These are phyloP conservation scores for Allantophomopsis lycopodina DNA, from an alignment of 2,329 filamentous ascomycete genomes.

Conservation along the genomic window DNA sequence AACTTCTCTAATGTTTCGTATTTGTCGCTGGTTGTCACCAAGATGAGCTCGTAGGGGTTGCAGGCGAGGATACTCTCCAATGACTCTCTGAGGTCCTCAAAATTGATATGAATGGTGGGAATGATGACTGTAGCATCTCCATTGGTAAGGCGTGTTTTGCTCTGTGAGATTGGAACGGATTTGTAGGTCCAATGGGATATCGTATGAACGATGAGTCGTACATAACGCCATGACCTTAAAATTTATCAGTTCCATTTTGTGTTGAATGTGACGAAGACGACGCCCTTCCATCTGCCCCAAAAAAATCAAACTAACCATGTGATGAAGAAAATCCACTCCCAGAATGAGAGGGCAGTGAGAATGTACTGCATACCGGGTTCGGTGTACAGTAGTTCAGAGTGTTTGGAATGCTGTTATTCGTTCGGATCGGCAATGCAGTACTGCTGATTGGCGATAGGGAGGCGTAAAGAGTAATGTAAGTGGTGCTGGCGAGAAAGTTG, in stretches of 20 bases:
- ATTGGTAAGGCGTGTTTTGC: constrained; percentile 51
- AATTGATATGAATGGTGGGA: constrained; percentile 78
- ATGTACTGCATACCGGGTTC: neutral
- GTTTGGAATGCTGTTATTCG: too few species aligned
- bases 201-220: constrained; percentile 74
- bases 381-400: too few species aligned
- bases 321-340: constrained; percentile 2
- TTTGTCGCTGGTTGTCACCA: constrained; percentile 80
- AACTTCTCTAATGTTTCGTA: constrained; percentile 53
- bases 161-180: constrained; percentile 68
- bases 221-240: constrained; percentile 70
- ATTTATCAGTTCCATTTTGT: neutral
- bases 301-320: neutral
- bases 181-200: constrained; percentile 78
- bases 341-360: constrained; percentile 2
- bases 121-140: constrained; percentile 90
- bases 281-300: neutral
- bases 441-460: too few species aligned
- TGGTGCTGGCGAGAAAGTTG: too few species aligned
- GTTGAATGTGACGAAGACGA: too few species aligned
- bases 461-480: too few species aligned
- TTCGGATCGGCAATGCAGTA: too few species aligned
- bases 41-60: constrained; percentile 57
- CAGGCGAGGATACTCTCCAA: constrained; percentile 64
- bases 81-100: constrained; percentile 71